Conservation (phyloP, 139 green algal genomes). For the Volvox reticuliferus region DNA sequence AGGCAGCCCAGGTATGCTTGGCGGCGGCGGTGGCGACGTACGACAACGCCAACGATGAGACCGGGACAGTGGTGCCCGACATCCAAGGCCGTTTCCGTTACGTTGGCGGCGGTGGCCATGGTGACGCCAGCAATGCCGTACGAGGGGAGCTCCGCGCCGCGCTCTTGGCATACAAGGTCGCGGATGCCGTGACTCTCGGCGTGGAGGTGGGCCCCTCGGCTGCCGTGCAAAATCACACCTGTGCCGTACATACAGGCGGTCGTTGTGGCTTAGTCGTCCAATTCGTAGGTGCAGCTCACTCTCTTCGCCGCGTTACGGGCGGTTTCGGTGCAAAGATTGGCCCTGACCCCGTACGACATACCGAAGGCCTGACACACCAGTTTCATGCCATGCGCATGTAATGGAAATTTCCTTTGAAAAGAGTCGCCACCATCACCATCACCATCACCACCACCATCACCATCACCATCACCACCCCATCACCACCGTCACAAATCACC, state of each 20-base stretch:
- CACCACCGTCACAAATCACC: too few relatives aligned
- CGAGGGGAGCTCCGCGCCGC: neutral
- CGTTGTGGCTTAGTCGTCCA: neutral
- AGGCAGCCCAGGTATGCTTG: constrained; percentile 30
- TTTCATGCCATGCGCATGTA: too few relatives aligned
- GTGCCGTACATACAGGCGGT: neutral
- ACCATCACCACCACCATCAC: too few relatives aligned
- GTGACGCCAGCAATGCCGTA: neutral
- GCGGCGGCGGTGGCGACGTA: constrained; percentile 30
- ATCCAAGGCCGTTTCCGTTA: neutral
- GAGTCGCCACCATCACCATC: too few relatives aligned
- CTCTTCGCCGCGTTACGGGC: too few relatives aligned
- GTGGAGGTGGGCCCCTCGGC: neutral
- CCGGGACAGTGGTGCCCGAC: neutral
- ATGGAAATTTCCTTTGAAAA: too few relatives aligned
- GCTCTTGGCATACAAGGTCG: constrained; percentile 13
- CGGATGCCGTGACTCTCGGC: neutral
- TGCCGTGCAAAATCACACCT: neutral
- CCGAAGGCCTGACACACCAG: too few relatives aligned
- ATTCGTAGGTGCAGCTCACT: neutral
- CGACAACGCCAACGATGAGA: neutral
- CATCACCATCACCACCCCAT: too few relatives aligned
- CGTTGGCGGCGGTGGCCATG: neutral
- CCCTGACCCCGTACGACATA: too few relatives aligned
- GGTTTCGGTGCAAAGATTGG: too few relatives aligned